Evolutionary conservation across 179 eudicot species (phyloP).

Genomic region (Beta corolliflora): DNA sequence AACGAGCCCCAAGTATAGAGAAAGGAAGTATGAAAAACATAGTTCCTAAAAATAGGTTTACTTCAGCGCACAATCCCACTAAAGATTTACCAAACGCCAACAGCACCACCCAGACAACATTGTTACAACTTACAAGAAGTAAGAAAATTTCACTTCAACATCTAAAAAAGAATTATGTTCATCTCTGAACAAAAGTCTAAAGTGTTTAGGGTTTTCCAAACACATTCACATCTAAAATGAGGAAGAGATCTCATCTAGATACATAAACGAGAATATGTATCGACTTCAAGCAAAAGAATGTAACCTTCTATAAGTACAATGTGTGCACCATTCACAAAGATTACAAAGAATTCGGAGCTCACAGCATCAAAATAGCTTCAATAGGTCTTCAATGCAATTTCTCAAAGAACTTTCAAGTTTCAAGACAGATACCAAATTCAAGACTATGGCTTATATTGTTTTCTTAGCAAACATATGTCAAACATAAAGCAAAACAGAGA

Average conservation of each 20-base stretch:
- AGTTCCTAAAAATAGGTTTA: too few species aligned
- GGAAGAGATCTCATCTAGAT: neutral
- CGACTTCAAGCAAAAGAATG: neutral
- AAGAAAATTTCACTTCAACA: neutral
- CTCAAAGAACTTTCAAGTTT: neutral
- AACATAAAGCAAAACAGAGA: neutral
- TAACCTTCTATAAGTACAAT: neutral
- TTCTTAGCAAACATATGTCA: neutral
- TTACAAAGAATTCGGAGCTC: neutral
- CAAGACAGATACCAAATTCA: neutral
- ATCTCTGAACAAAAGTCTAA: neutral
- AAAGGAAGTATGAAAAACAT: neutral
- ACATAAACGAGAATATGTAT: neutral
- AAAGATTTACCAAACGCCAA: neutral
- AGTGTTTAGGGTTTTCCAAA: neutral
- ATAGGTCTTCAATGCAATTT: neutral
- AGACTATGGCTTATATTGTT: neutral
- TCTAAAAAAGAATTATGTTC: neutral
- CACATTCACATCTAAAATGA: neutral
- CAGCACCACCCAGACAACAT: neutral
- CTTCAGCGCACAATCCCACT: neutral
- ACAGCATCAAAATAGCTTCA: neutral
- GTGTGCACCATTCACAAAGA: neutral
- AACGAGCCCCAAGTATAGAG: neutral
- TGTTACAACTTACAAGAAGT: neutral